These are phyloP conservation scores for Mycena epipterygia DNA, from an alignment of 768 basidiomycete species.

Conservation along the genomic window DNA sequence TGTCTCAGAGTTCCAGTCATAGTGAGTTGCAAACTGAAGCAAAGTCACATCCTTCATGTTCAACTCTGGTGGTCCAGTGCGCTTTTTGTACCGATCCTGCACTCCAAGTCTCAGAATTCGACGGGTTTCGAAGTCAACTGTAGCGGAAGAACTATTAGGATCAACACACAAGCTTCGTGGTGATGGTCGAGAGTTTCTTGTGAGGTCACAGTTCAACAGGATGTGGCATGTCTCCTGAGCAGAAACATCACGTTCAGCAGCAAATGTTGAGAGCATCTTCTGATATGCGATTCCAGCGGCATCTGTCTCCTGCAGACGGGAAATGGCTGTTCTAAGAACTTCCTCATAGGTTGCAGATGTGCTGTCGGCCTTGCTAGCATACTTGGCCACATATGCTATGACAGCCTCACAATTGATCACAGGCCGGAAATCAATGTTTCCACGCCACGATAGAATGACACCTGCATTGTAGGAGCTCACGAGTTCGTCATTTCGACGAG, in stretches of 20 bases:
- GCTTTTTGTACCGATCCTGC: neutral
- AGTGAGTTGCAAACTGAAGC: conserved; percentile 29
- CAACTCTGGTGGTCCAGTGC: neutral
- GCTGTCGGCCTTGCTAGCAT: conserved; percentile 35
- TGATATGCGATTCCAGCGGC: conserved; percentile 25
- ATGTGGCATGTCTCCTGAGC: conserved; percentile 35
- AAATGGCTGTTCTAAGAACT: conserved; percentile 21
- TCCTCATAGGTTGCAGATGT: conserved; percentile 9
- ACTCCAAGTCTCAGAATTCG: neutral
- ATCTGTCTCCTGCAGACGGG: conserved; percentile 21
- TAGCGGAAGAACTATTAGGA: neutral
- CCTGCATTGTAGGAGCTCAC: conserved; percentile 39
- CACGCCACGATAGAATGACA: conserved; percentile 40
- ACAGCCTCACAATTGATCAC: conserved; percentile 40
- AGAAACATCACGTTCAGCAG: conserved; percentile 23
- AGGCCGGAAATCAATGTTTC: conserved; percentile 43
- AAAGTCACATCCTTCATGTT: conserved; percentile 11
- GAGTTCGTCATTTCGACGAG: conserved; percentile 38
- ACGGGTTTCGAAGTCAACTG: neutral
- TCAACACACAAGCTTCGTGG: conserved; percentile 21
- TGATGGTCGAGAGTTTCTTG: neutral
- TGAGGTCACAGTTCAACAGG: conserved; percentile 13
- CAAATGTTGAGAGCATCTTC: conserved; percentile 27
- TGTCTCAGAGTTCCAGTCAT: neutral
- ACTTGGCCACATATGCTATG: conserved; percentile 38